Conservation (phyloP, 495 filamentous ascomycete genomes). For the Penicillium pancosmium region DNA sequence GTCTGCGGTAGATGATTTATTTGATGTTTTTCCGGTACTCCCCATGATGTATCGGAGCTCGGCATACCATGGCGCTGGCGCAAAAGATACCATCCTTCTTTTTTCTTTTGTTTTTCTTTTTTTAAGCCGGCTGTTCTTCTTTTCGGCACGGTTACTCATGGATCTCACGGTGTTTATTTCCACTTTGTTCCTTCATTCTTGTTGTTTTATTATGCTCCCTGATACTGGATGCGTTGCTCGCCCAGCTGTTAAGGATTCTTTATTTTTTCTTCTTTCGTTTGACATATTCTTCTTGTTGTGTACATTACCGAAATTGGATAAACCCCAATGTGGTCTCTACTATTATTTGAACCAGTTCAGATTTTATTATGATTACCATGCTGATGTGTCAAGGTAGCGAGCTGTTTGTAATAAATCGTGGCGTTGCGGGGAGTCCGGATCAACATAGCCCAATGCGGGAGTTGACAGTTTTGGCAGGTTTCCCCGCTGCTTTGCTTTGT, state of each 20-base stretch:
- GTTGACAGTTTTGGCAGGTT: conserved; percentile 2
- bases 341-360: conserved; percentile 2
- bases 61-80: conserved; percentile 33
- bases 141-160: conserved; percentile 3
- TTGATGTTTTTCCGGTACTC: conserved; percentile 18
- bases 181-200: conserved; percentile 18
- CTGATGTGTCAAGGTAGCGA: neutral
- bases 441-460: neutral
- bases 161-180: conserved; percentile 13
- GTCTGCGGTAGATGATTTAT: conserved; percentile 22
- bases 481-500: conserved; percentile 14
- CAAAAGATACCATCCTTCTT: conserved; percentile 40
- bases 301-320: conserved; percentile 33
- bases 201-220: conserved; percentile 20
- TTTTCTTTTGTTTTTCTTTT: conserved; percentile 15
- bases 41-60: conserved; percentile 16
- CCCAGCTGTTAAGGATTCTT: conserved; percentile 5
- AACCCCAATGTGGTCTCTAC: neutral
- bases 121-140: neutral
- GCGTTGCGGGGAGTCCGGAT: neutral
- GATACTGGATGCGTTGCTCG: neutral
- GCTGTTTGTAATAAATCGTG: neutral
- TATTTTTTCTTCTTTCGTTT: conserved; percentile 19
- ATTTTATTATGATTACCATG: neutral
- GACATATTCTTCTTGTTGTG: conserved; percentile 30